Evolutionary conservation across 2,329 filamentous ascomycete genomes (phyloP).

Genomic region (Calonectria honghensis): DNA sequence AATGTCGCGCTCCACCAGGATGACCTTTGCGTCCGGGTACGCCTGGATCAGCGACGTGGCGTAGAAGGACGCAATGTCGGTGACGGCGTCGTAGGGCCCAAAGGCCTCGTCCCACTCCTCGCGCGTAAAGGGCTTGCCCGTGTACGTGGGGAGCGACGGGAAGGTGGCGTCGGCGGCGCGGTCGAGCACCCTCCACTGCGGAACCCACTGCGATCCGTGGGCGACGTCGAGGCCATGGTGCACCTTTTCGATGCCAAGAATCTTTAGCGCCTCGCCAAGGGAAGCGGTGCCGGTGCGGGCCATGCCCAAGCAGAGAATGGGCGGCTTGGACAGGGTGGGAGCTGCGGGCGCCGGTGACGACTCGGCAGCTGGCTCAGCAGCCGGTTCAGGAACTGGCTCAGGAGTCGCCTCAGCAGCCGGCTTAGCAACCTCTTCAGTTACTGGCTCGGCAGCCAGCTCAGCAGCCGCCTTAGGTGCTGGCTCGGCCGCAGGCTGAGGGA

Average conservation of each 20-base stretch:
- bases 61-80: background rate
- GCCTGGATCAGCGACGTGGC: background rate
- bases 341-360: background rate
- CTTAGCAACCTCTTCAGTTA: background rate
- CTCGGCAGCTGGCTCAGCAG: background rate
- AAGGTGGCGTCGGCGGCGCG: background rate
- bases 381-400: background rate
- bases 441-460: no score
- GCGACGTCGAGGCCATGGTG: background rate
- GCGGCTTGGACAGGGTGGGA: background rate
- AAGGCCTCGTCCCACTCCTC: background rate
- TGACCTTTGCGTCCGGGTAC: background rate
- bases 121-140: background rate
- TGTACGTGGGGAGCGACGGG: background rate
- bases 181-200: background rate
- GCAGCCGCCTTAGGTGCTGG: background rate
- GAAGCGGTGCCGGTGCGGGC: background rate
- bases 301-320: background rate
- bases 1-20: constrained; percentile 1
- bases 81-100: background rate
- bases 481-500: background rate
- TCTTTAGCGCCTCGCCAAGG: background rate
- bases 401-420: background rate
- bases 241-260: background rate
- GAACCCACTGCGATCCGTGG: background rate